Evolutionary conservation across 768 basidiomycete species (phyloP).

Genomic region (Lentinula aciculospora): DNA sequence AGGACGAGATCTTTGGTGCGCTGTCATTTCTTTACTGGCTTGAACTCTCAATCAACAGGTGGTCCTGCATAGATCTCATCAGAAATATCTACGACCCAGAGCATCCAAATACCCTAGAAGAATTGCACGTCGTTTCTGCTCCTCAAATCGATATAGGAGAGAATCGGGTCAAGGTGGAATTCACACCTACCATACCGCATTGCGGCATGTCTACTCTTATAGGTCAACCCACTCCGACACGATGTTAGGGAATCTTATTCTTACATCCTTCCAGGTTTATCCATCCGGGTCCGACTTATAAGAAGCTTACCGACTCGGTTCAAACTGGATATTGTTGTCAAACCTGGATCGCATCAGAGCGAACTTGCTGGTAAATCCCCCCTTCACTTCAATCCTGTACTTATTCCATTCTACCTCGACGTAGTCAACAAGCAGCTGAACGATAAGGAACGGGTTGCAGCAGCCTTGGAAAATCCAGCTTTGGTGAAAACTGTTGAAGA

Average conservation of each 20-base stretch:
- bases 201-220: slow-evolving; percentile 98
- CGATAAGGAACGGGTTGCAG: slow-evolving; percentile 97
- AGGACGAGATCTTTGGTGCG: slow-evolving; percentile 88
- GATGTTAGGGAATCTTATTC: slow-evolving; percentile 6
- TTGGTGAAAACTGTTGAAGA: slow-evolving; percentile 86
- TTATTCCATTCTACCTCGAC: not conserved
- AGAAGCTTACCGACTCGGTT: slow-evolving; percentile 88
- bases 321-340: slow-evolving; percentile 91
- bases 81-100: slow-evolving; percentile 93
- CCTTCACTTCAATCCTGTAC: not conserved
- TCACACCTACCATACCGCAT: slow-evolving; percentile 96
- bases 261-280: slow-evolving; percentile 59
- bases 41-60: not conserved
- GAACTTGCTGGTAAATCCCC: slow-evolving; percentile 66
- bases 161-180: slow-evolving; percentile 81
- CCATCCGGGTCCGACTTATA: slow-evolving; percentile 87
- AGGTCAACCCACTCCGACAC: slow-evolving; percentile 41
- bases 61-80: slow-evolving; percentile 70
- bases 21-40: not conserved
- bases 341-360: slow-evolving; percentile 94
- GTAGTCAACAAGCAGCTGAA: slow-evolving; percentile 97
- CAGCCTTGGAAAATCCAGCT: slow-evolving; percentile 88
- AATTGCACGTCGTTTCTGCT: slow-evolving; percentile 90
- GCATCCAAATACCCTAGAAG: slow-evolving; percentile 90
- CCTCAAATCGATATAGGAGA: slow-evolving; percentile 62